Conservation (phyloP, 2,329 filamentous ascomycete genomes). For the Balansia obtecta region DNA sequence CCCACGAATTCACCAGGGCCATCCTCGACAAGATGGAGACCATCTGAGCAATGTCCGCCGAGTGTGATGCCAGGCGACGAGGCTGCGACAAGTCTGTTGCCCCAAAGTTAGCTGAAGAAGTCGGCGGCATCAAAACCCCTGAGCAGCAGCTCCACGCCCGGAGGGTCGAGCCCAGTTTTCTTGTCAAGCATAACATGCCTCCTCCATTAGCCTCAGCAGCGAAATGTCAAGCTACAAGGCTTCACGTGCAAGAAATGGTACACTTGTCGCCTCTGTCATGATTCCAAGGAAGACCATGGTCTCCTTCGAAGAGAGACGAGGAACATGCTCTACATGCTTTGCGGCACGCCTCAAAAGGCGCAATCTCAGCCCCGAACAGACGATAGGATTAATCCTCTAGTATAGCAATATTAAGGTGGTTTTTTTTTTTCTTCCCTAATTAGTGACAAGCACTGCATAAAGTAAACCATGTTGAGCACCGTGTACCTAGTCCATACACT, state of each 20-base stretch:
- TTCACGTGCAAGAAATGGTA: conserved; percentile 85
- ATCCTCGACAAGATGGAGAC: conserved; percentile 93
- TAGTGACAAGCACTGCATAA: too few species aligned
- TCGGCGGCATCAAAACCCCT: conserved; percentile 96
- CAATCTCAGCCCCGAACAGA: conserved; percentile 66
- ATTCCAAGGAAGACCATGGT: conserved; percentile 65
- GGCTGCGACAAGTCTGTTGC: too few species aligned
- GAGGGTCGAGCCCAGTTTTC: conserved; percentile 78
- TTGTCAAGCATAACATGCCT: conserved; percentile 95
- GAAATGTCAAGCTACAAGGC: conserved; percentile 94
- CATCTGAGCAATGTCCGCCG: conserved; percentile 32
- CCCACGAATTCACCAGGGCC: conserved; percentile 88
- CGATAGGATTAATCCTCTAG: too few species aligned
- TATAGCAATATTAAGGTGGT: too few species aligned
- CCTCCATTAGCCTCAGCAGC: conserved; percentile 93
- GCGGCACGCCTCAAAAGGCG: conserved; percentile 73
- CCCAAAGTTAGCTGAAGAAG: too few species aligned
- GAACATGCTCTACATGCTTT: conserved; percentile 97
- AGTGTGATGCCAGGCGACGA: too few species aligned
- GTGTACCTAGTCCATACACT: too few species aligned
- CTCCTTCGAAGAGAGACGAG: conserved; percentile 74
- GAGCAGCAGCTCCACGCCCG: conserved; percentile 84
- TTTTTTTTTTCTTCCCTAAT: too few species aligned
- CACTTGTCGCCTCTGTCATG: conserved; percentile 88
- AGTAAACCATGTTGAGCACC: too few species aligned